Conservation (phyloP, 495 filamentous ascomycete genomes). For the Lophium mytilinum region DNA sequence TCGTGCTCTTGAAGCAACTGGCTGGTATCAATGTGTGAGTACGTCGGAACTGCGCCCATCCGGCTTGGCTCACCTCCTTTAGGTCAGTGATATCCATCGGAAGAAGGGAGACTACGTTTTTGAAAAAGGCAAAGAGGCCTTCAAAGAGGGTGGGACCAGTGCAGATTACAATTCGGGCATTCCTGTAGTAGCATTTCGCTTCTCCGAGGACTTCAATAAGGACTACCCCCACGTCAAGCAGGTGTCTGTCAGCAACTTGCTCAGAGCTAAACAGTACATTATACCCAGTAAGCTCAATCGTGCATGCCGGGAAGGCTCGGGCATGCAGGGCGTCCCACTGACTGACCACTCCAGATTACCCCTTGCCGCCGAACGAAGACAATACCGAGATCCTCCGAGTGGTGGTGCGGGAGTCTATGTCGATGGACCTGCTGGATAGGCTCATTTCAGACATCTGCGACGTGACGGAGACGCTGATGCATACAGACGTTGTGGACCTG, state of each 20-base stretch:
- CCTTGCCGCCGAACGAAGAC: conserved; percentile 55
- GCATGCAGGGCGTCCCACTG: conserved; percentile 1
- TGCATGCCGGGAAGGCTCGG: neutral
- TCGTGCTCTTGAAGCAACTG: conserved; percentile 58
- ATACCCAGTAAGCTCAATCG: conserved; percentile 49
- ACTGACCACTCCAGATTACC: conserved; percentile 44
- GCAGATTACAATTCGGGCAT: conserved; percentile 60
- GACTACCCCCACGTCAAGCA: conserved; percentile 60
- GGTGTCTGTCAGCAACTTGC: conserved; percentile 52
- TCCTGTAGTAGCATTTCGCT: conserved; percentile 63
- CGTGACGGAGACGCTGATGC: conserved; percentile 50
- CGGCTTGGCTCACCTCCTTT: neutral
- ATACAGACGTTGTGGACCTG: conserved; percentile 41
- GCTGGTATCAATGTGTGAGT: conserved; percentile 55
- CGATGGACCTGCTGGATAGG: conserved; percentile 56
- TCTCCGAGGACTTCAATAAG: conserved; percentile 54
- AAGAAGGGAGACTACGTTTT: conserved; percentile 37
- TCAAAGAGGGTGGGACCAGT: conserved; percentile 42
- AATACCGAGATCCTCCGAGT: conserved; percentile 61
- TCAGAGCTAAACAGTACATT: conserved; percentile 65
- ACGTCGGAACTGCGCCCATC: neutral
- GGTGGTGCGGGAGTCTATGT: conserved; percentile 63
- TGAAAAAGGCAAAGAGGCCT: conserved; percentile 32
- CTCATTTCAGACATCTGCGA: conserved; percentile 48
- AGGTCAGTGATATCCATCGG: conserved; percentile 58